phyloP scores from a whole-genome alignment of 1,139 yeast species.

The Suhomyces taliae region DNA sequence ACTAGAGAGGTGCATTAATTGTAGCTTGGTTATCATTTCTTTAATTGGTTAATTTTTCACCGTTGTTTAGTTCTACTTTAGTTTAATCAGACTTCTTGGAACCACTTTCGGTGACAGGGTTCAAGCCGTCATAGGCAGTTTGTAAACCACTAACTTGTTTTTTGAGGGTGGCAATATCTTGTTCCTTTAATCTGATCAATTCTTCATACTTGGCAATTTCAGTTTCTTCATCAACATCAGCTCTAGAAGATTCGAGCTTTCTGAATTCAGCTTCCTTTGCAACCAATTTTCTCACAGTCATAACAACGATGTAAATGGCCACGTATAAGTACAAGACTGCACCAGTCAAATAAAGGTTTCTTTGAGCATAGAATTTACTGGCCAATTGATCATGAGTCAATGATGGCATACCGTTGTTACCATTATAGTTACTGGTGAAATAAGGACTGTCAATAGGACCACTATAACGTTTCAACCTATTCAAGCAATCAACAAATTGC shows the following conservation, averaged over 20 bases:
- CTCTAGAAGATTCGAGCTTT: constrained; percentile 19
- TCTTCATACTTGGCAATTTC: constrained; percentile 42
- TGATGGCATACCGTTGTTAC: constrained; percentile 4
- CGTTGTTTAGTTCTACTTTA: too few relatives aligned
- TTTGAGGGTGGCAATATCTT: constrained; percentile 50
- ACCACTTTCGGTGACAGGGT: constrained; percentile 10
- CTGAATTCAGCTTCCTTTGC: constrained; percentile 51
- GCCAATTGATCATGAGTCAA: constrained; percentile 45
- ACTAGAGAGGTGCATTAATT: too few relatives aligned
- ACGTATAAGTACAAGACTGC: constrained; percentile 62
- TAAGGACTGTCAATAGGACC: constrained; percentile 26
- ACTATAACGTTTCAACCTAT: constrained; percentile 40
- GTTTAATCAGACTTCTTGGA: constrained; percentile 8
- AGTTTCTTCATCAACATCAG: constrained; percentile 22
- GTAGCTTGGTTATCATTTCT: too few relatives aligned
- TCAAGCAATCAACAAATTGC: constrained; percentile 61
- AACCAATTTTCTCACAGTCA: constrained; percentile 57
- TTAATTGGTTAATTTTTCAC: too few relatives aligned
- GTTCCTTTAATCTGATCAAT: constrained; percentile 44
- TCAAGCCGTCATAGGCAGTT: constrained; percentile 50
- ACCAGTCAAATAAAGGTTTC: constrained; percentile 71
- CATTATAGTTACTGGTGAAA: constrained; percentile 16
- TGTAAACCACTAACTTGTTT: constrained; percentile 57
- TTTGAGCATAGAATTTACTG: constrained; percentile 65
- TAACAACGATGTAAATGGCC: constrained; percentile 58